Evolutionary conservation across 805 yeast species (phyloP), one percentile per base, ranked within the genome.

Genomic region (Suhomyces sp.): DNA sequence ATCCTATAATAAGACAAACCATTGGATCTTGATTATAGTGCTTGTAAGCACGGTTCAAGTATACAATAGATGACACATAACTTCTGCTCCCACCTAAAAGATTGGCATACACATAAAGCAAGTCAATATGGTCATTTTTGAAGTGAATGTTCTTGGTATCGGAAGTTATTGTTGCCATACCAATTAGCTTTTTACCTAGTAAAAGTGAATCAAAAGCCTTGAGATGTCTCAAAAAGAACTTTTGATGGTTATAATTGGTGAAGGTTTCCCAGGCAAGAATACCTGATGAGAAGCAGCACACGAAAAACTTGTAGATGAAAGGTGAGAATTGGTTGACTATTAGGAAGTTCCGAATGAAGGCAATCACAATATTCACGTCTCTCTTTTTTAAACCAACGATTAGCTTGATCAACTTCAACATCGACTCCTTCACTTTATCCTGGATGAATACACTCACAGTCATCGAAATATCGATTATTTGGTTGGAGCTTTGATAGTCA

Each of bases 221-320:
- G 57, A 93, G 75, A 60, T 92, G 97, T 58, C 99, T 82, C 54
- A 94, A 71, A 56, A 93, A 85, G 64, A 84, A 93, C 66, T 94
- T 94, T 61, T 93, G 98, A 62, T 89, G 93, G 55, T 89, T 88
- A 33, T 89, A 84, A 46, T 87, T 85, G 47, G 89, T 85, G 62
- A 86, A 82, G 15, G 80, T 75, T 12, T 82, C 86, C 60, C 81
- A 71, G 1, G 87, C 80, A 5, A 71, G 71, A 25, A 75, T 72
- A 0, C 93, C 91, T 0, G 87, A 77, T 1, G 86, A 72, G 53
- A 87, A 82, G 44, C 87, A 77, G 44, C 86, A 81, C 62, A 87
- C 67, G 64, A 90, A 89, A 21, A 89, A 65, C 53, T 84, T 82
- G 54, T 84, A 75, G 0, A 84, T 78, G 50, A 83, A 82, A 44